Evolutionary conservation across 805 yeast genomes (phyloP), one percentile per base, ranked within the genome.

Genomic region (Candida fluviatilis): DNA sequence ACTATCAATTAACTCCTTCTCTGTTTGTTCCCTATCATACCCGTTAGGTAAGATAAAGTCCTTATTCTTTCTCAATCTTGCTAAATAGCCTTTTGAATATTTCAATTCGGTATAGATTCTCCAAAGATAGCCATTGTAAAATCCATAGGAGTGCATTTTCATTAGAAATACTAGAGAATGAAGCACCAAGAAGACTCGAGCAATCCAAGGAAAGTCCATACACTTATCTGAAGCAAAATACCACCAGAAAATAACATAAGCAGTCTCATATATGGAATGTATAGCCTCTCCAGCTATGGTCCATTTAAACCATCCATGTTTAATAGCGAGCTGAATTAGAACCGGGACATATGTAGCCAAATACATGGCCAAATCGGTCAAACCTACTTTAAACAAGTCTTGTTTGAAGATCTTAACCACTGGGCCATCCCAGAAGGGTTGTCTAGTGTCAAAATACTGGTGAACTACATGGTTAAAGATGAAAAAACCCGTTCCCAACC

Each of bases 121-220:
- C 89, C 95, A 86, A 42, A 93, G 64, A 56, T 91, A 88, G 0
- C 98, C 99, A 54, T 90, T 90, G 64, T 81, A 93, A 53, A 85
- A 89, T 2, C 87, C 87, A 57, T 82, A 93, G 2, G 98, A 89
- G 58, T 93, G 98, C 79, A 84, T 83, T 57, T 93, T 93, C 99
- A 93, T 93, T 49, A 95, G 57, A 47, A 89, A 67, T 2, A 93
- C 98, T 35, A 88, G 67, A 8, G 89, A 78, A 56, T 93, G 99
- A 36, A 93, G 66, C 42, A 87, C 75, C 45, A 93, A 62, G 52
- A 87, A 93, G 31, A 90, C 90, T 53, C 81, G 80, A 2, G 88
- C 95, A 35, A 90, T 84, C 99, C 99, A 93, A 10, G 95, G 88
- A 51, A 75, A 84, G 29, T 71, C 64, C 55, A 66, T 58, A 34